These are phyloP conservation scores for Nannochloropsis gaditana DNA, from an alignment of 108 stramenopile genomes.

Conservation along the genomic window DNA sequence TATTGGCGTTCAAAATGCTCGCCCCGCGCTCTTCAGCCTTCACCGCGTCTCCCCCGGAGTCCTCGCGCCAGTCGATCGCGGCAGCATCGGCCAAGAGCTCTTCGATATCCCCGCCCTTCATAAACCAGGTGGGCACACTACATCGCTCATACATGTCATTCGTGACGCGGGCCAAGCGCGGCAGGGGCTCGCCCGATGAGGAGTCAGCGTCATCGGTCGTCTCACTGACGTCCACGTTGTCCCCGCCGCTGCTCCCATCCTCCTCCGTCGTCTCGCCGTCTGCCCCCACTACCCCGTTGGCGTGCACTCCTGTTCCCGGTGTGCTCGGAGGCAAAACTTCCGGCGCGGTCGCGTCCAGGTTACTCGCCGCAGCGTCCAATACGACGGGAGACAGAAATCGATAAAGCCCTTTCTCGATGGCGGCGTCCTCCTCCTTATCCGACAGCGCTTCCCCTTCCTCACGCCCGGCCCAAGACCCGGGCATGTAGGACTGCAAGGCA, in stretches of 20 bases:
- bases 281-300: not conserved
- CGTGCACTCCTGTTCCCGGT: not conserved
- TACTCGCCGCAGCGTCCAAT: not conserved
- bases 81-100: slow-evolving; percentile 45
- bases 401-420: slow-evolving; percentile 44
- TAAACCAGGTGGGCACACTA: slow-evolving; percentile 40
- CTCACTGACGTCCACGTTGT: not conserved
- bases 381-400: slow-evolving; percentile 37
- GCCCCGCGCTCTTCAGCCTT: not conserved
- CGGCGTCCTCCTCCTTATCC: slow-evolving; percentile 26
- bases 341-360: not conserved
- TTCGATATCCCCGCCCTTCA: slow-evolving; percentile 37
- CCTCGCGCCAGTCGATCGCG: slow-evolving; percentile 42
- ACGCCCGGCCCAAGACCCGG: not conserved
- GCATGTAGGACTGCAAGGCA: slow-evolving; percentile 38
- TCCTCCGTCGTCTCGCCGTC: not conserved
- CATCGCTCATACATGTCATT: not conserved
- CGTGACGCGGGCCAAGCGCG: not conserved
- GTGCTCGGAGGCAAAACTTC: not conserved
- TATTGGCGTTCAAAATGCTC: slow-evolving; percentile 11
- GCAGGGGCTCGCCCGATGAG: slow-evolving; percentile 4
- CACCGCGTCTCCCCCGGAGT: slow-evolving; percentile 30
- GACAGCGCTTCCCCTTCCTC: not conserved
- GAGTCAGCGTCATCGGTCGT: not conserved
- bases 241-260: not conserved